These are phyloP conservation scores for Candida freyschussii DNA, from an alignment of 1,139 yeast genomes.

Conservation along the genomic window DNA sequence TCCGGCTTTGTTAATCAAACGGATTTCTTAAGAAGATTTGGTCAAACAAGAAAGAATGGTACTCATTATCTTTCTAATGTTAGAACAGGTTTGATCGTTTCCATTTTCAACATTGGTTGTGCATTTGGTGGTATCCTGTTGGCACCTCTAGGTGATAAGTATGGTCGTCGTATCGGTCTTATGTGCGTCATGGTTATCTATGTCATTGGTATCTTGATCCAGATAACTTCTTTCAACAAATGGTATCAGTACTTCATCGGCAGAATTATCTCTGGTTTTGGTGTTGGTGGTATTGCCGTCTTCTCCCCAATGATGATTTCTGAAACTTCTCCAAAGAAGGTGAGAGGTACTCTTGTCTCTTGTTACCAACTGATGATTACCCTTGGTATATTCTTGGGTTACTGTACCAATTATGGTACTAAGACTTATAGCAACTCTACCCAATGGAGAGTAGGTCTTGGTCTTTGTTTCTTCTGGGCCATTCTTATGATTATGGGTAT, in stretches of 20 bases:
- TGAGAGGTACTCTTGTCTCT: slow-evolving; percentile 65
- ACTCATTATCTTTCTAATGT: slow-evolving; percentile 41
- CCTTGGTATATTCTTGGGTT: slow-evolving; percentile 62
- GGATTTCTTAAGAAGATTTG: slow-evolving; percentile 39
- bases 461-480: slow-evolving; percentile 51
- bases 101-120: slow-evolving; percentile 53
- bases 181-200: slow-evolving; percentile 49
- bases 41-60: slow-evolving; percentile 28
- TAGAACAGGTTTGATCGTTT: slow-evolving; percentile 53
- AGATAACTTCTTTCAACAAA: slow-evolving; percentile 55
- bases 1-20: slow-evolving; percentile 53
- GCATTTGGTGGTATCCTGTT: slow-evolving; percentile 53
- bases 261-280: slow-evolving; percentile 57
- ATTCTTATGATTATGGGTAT: slow-evolving; percentile 49
- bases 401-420: slow-evolving; percentile 63
- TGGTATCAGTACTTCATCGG: slow-evolving; percentile 48
- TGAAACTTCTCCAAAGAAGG: slow-evolving; percentile 62
- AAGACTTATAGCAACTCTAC: slow-evolving; percentile 44
- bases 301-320: slow-evolving; percentile 63
- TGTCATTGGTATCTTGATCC: slow-evolving; percentile 53
- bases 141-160: slow-evolving; percentile 49
- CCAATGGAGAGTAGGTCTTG: slow-evolving; percentile 60
- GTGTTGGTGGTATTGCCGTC: slow-evolving; percentile 67
- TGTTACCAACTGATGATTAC: slow-evolving; percentile 67
- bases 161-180: slow-evolving; percentile 57